phyloP scores from a whole-genome alignment of 257 asterid species.

The Vinca minor region DNA sequence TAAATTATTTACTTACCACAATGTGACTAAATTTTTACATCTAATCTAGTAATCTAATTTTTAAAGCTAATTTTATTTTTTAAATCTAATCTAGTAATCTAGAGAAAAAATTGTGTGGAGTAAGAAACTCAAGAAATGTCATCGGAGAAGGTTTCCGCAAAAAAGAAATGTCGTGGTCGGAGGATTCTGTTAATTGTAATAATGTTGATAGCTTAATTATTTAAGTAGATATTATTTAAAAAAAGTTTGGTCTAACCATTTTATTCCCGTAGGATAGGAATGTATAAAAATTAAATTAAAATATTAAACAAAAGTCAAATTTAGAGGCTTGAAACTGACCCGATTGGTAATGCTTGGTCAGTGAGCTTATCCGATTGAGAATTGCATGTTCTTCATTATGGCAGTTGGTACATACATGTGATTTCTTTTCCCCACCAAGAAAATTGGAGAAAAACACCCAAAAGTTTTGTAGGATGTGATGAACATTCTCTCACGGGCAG shows the following conservation, averaged over 20 bases:
- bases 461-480: not conserved
- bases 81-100: too few species aligned
- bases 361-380: constrained; percentile 20
- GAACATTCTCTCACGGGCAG: not conserved
- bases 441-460: not conserved
- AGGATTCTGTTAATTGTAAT: too few species aligned
- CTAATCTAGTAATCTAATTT: too few species aligned
- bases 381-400: not conserved
- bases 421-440: constrained; percentile 1
- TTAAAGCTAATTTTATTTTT: too few species aligned
- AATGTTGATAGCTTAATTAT: too few species aligned
- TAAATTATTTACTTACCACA: too few species aligned
- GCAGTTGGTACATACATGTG: constrained; percentile 11
- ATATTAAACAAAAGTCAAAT: not conserved
- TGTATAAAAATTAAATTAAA: not conserved
- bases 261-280: not conserved
- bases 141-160: too few species aligned
- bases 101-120: too few species aligned
- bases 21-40: too few species aligned
- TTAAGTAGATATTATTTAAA: too few species aligned
- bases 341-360: constrained; percentile 12
- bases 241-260: not conserved
- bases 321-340: not conserved
- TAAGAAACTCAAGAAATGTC: too few species aligned
- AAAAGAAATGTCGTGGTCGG: too few species aligned